Evolutionary conservation across 1,139 yeast genomes (phyloP).

Genomic region (Geotrichum histeridarum): DNA sequence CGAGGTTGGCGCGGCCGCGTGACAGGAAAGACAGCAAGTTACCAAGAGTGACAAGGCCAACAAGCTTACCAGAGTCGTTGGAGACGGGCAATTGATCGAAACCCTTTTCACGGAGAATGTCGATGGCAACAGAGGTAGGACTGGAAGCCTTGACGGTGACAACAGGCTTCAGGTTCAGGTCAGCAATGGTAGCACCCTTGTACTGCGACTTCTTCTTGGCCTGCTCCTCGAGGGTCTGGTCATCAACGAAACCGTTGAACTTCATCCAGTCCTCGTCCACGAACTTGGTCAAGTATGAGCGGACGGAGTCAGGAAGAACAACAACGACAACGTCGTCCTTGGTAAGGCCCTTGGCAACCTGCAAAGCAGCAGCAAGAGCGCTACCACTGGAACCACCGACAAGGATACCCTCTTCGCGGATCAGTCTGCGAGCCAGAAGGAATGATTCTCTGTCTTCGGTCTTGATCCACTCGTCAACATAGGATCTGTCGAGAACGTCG

Average conservation of each 20-base stretch:
- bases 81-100: slow-evolving; percentile 85
- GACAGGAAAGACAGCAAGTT: slow-evolving; percentile 65
- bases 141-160: slow-evolving; percentile 65
- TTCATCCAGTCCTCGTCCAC: slow-evolving; percentile 92
- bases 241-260: slow-evolving; percentile 64
- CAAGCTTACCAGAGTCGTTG: slow-evolving; percentile 53
- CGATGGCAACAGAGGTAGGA: slow-evolving; percentile 61
- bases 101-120: slow-evolving; percentile 67
- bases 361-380: slow-evolving; percentile 75
- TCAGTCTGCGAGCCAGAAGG: slow-evolving; percentile 74
- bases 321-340: slow-evolving; percentile 76
- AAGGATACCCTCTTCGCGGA: slow-evolving; percentile 78
- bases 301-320: slow-evolving; percentile 80
- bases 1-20: slow-evolving; percentile 54
- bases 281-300: slow-evolving; percentile 82
- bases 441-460: slow-evolving; percentile 81
- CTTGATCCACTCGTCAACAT: slow-evolving; percentile 78
- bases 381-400: slow-evolving; percentile 89
- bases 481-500: slow-evolving; percentile 63
- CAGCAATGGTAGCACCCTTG: slow-evolving; percentile 60
- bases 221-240: slow-evolving; percentile 41
- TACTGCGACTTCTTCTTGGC: slow-evolving; percentile 45
- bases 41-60: slow-evolving; percentile 76
- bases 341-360: slow-evolving; percentile 63
- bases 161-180: slow-evolving; percentile 74